Evolutionary conservation across 805 yeast genomes (phyloP).

Genomic region (Zygosaccharomyces kombuchaensis): DNA sequence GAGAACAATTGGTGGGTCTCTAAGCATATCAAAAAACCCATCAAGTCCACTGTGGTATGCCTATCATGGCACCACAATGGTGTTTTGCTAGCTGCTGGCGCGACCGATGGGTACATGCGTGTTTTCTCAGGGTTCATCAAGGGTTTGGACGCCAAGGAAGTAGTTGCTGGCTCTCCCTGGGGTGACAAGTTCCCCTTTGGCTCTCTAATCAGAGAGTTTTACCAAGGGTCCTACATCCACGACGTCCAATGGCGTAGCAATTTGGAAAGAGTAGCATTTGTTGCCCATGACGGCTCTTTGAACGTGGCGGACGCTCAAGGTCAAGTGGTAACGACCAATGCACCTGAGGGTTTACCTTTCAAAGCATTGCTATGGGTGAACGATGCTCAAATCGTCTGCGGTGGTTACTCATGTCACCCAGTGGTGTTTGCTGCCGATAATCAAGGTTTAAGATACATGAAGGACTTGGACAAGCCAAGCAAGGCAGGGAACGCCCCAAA

Average conservation of each 20-base stretch:
- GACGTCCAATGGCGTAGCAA: constrained; percentile 80
- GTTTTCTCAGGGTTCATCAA: constrained; percentile 87
- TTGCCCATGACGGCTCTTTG: constrained; percentile 81
- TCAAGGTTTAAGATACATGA: constrained; percentile 58
- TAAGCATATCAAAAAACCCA: constrained; percentile 93
- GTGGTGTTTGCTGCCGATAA: constrained; percentile 71
- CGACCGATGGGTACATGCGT: constrained; percentile 88
- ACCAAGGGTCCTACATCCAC: constrained; percentile 86
- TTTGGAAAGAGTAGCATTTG: constrained; percentile 75
- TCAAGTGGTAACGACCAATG: constrained; percentile 20
- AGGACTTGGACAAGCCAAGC: constrained; percentile 51
- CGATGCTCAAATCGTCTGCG: constrained; percentile 69
- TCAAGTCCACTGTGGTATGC: constrained; percentile 77
- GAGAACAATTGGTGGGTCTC: constrained; percentile 99
- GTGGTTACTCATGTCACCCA: constrained; percentile 91
- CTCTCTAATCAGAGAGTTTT: constrained; percentile 46
- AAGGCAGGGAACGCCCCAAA: constrained; percentile 9
- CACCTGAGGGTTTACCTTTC: constrained; percentile 63
- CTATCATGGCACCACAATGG: constrained; percentile 93
- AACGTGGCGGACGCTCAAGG: constrained; percentile 60
- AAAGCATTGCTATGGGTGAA: constrained; percentile 65
- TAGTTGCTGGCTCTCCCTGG: constrained; percentile 64
- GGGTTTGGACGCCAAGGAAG: constrained; percentile 68
- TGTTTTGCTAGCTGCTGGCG: constrained; percentile 82
- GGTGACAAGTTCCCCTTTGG: constrained; percentile 95